Evolutionary conservation across 164 flowering plant genomes (phyloP).

Genomic region (Stephania japonica): DNA sequence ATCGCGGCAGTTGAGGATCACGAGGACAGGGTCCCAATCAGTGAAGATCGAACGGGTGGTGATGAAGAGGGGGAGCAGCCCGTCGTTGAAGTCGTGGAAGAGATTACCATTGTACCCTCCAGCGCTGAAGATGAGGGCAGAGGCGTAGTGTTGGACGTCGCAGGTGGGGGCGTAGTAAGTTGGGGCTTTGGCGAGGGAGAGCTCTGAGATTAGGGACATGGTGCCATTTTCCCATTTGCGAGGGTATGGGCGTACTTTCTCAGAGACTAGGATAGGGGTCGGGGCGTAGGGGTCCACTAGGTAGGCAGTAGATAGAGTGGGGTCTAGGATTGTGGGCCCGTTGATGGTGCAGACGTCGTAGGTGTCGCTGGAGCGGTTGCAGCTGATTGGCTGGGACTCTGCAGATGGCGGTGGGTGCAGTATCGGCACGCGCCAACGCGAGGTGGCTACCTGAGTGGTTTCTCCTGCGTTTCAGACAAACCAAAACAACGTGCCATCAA

Average conservation of each 20-base stretch:
- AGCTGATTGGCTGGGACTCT: conserved; percentile 10
- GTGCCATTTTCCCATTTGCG: conserved; percentile 37
- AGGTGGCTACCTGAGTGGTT: not conserved
- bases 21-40: conserved; percentile 22
- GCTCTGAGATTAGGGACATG: conserved; percentile 36
- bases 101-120: conserved; percentile 44
- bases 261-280: not conserved
- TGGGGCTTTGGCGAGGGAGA: conserved; percentile 27
- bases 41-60: conserved; percentile 26
- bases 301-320: conserved; percentile 24
- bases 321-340: conserved; percentile 33
- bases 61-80: conserved; percentile 39
- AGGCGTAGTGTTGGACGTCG: conserved; percentile 21
- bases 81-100: conserved; percentile 42
- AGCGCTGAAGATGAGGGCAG: conserved; percentile 36
- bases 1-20: conserved; percentile 22
- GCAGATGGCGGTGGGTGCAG: too few species aligned
- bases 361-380: conserved; percentile 30
- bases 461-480: not conserved
- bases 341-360: conserved; percentile 45
- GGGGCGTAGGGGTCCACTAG: conserved; percentile 10
- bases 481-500: too few species aligned
- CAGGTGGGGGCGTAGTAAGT: conserved; percentile 20
- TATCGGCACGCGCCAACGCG: not conserved
- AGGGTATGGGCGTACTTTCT: conserved; percentile 45